Evolutionary conservation across 2,329 filamentous ascomycete species (phyloP), one percentile per base, ranked within the genome.

Genomic region (Colletotrichum tropicicola): DNA sequence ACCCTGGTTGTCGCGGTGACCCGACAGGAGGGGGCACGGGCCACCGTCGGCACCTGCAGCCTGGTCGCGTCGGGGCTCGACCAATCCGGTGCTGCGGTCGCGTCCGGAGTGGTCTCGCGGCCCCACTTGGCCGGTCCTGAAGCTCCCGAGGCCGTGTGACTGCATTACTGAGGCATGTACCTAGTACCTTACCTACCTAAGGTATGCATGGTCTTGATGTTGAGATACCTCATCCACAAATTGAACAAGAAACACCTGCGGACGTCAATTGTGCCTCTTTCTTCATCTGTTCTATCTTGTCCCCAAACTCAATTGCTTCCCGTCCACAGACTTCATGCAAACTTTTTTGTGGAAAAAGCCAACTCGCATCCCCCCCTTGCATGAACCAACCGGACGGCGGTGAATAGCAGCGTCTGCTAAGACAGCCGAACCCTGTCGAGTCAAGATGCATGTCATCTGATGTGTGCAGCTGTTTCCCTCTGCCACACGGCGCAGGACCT

Each of bases 71-170:
- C 30, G 19, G 19, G 32, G 44, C 8, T 48, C 19, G 27, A 25
- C 52, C 44, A 54, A 57, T 48, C 12, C n/a, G 7, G 19, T 25
- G n/a, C 2, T 28, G 13, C 47, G 13, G 25, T 37, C 3, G n/a
- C 17, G 1, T 43, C 17, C 3, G 30, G 30, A 35, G 5, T 15
- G 30, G 9, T 10, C 30, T 3, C 19, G 3, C 6, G 4, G 39
- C 25, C 30, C 57, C 61, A 49, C 57, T 23, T 17, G 9, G 17
- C 41, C 44, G 44, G 49, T 62, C 58, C 62, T 65, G 51, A 65
- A 65, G 62, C 62, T 56, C 57, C 62, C 62, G 57, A 65, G 57
- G 37, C 49, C 57, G 57, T 53, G 37, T 53, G 25, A 59, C 47
- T 10, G 39, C 17, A 35, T 35, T 5, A 3, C 15, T 35, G 9